Base-by-base conservation (phyloP, 2,329 filamentous ascomycete species). In the Calonectria pseudoturangicola region DNA sequence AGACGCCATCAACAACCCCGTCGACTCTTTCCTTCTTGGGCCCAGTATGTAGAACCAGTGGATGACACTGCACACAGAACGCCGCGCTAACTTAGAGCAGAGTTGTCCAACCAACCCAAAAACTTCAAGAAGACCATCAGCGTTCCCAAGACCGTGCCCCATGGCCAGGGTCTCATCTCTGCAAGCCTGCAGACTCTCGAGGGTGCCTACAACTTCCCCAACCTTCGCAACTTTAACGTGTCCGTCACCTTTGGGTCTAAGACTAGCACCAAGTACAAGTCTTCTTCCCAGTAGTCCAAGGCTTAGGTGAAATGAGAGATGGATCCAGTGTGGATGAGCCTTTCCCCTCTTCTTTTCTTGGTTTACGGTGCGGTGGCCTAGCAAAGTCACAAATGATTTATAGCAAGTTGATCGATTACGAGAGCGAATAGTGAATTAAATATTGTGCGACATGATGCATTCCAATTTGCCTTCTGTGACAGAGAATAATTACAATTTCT, bases 11-110 rank as follows among this genome's bases (percentile, higher is more conserved):
- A 41, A 60, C 33, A 60, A 60, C 36, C 15, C 75, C 77, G 4
- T 78, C 86, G 0, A 73, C 13, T 83, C 81, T 0, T 74, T 80
- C 51, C 84, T 84, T 72, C 82, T 87, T 0, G 86, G 85, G 28
- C 83, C 83, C n/a, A 73, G 81, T 84, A 74, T 50, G 79, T 58
- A 16, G 10, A 16, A 27, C 7, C 12, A 6, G 7, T 4, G 3
- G 3, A 27, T 7, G 25, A 60, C 10, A 60, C 4, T 2, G 18
- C 5, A 3, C 4, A 4, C 1, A 16, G 6, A 60, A 4, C 6
- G 2, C 10, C 13, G 36, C 16, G 25, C 54, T 60, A 39, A 60
- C 21, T 27, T 1, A 25, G 13, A 4, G 41, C 54, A 60, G 54
- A 60, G 33, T 30, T 39, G 16, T 60, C 54, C 54, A 60, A 60